Conservation (phyloP, 345 rosid species). For the Reutealis trisperma region DNA sequence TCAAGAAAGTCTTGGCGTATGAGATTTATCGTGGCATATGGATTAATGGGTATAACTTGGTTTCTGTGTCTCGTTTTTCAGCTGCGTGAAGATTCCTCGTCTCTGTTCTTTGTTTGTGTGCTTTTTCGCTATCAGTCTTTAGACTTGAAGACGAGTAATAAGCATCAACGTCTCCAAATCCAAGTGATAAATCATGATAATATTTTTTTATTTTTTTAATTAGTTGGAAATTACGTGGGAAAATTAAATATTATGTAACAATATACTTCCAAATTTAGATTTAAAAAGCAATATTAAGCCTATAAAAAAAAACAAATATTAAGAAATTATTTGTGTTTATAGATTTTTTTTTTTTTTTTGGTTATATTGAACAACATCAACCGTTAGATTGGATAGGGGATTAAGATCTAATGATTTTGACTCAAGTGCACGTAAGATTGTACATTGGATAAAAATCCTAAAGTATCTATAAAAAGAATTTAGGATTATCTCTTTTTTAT, state of each 20-base stretch:
- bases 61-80: neutral
- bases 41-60: neutral
- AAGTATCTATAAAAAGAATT: neutral
- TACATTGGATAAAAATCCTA: neutral
- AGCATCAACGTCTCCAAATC: conserved; percentile 3
- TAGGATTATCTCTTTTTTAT: neutral
- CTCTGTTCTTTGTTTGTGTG: neutral
- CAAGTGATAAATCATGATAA: neutral
- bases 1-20: conserved; percentile 1
- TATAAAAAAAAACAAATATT: too few species aligned
- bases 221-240: too few species aligned
- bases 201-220: neutral
- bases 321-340: neutral
- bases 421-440: neutral
- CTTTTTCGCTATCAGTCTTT: neutral
- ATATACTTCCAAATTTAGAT: neutral
- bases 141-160: neutral
- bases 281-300: neutral
- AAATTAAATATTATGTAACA: too few species aligned
- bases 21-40: neutral
- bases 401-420: neutral
- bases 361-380: neutral
- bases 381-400: neutral
- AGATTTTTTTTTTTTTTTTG: too few species aligned
- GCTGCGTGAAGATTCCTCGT: conserved; percentile 8